Percentiles rank a stretch among this genome's conserved stretches.
Conservation (phyloP, 768 basidiomycete species). For the Kockovaella imperatae region DNA sequence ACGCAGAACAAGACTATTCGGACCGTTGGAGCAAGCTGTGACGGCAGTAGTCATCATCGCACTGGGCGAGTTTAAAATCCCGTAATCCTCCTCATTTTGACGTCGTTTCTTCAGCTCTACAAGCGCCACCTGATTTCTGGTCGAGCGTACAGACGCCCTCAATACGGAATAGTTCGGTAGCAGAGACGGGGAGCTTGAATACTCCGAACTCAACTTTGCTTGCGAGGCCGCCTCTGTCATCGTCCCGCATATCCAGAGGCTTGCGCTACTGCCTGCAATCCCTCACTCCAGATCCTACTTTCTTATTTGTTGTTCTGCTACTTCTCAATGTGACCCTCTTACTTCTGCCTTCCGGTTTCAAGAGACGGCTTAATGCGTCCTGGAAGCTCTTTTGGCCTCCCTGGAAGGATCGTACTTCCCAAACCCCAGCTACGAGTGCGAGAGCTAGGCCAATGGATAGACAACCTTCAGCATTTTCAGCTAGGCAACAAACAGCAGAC, state of each 20-base stretch:
- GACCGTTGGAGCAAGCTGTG: slow-evolving; percentile 30
- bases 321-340: slow-evolving; percentile 10
- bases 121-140: slow-evolving; percentile 8
- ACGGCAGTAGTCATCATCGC: slow-evolving; percentile 21
- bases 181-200: too few relatives aligned
- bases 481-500: too few relatives aligned
- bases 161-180: too few relatives aligned
- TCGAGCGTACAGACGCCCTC: too few relatives aligned
- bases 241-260: neutral
- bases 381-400: slow-evolving; percentile 32
- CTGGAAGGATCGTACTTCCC: slow-evolving; percentile 21
- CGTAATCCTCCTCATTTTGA: neutral
- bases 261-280: neutral
- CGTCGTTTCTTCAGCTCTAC: slow-evolving; percentile 6
- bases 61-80: slow-evolving; percentile 20
- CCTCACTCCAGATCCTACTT: slow-evolving; percentile 9
- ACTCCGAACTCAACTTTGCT: neutral
- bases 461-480: too few relatives aligned
- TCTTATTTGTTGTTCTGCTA: slow-evolving; percentile 10
- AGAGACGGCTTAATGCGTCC: slow-evolving; percentile 11
- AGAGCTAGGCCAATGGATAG: slow-evolving; percentile 3
- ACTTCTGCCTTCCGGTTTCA: slow-evolving; percentile 8
- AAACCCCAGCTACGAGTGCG: neutral
- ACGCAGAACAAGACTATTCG: slow-evolving; percentile 22
- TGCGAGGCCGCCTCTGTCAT: neutral